Conservation (phyloP, 305 asterid species). For the Fraxinus sp. region DNA sequence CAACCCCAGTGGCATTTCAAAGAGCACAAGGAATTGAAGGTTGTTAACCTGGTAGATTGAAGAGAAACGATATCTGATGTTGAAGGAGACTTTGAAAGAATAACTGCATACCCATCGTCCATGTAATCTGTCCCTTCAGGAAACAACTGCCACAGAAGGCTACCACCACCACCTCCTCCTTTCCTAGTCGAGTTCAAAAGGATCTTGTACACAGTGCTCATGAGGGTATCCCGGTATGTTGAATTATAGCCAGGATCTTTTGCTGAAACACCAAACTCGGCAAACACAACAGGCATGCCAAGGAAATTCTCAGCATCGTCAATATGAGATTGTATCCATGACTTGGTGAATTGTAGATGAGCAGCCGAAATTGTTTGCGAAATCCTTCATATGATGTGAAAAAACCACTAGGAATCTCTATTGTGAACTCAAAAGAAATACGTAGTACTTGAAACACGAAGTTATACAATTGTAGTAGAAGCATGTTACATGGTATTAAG, state of each 20-base stretch:
- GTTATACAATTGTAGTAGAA: background rate
- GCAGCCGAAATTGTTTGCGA: slow-evolving; percentile 55
- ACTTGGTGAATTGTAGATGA: slow-evolving; percentile 68
- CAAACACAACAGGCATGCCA: slow-evolving; percentile 77
- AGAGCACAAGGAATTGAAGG: slow-evolving; percentile 67
- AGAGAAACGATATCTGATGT: slow-evolving; percentile 51
- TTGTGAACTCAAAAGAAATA: background rate
- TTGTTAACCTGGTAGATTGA: slow-evolving; percentile 60
- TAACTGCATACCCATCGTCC: slow-evolving; percentile 91
- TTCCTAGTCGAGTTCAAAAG: slow-evolving; percentile 61
- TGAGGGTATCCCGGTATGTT: slow-evolving; percentile 52
- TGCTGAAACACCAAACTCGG: slow-evolving; percentile 72
- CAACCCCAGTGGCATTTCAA: slow-evolving; percentile 88
- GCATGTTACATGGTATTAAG: background rate
- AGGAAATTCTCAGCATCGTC: slow-evolving; percentile 72
- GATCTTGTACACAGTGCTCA: slow-evolving; percentile 53
- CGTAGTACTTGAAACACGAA: background rate
- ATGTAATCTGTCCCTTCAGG: slow-evolving; percentile 85
- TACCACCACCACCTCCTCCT: slow-evolving; percentile 82
- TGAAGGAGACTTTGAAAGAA: slow-evolving; percentile 66
- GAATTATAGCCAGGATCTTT: slow-evolving; percentile 73
- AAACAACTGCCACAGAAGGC: slow-evolving; percentile 84
- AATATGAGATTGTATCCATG: slow-evolving; percentile 90
- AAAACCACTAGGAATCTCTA: background rate
- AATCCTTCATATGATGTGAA: slow-evolving; percentile 46